A percentile compares a stretch with the other conserved stretches of the same genome.
Evolutionary conservation across 202 grass and related monocot genomes (phyloP).

Genomic region (Zoysia matrella): DNA sequence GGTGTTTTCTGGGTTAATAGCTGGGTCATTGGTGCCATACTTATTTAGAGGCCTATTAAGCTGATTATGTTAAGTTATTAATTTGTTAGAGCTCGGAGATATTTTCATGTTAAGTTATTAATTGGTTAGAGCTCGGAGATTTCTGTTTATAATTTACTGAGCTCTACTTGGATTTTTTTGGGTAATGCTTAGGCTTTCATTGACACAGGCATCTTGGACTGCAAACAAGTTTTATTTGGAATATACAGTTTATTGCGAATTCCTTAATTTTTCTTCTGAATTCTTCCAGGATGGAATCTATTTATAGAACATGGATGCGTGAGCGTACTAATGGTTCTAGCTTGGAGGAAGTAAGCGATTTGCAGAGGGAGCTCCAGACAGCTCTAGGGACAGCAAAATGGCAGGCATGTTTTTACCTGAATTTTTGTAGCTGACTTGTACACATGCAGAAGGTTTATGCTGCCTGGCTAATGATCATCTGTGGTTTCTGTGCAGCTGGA

Average conservation of each 20-base stretch:
- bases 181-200: too few relatives aligned
- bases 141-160: too few relatives aligned
- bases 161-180: too few relatives aligned
- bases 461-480: conserved; percentile 12
- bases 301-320: conserved; percentile 77
- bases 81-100: too few relatives aligned
- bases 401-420: conserved; percentile 62
- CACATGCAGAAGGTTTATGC: background rate
- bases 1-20: conserved; percentile 17
- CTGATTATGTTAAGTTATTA: background rate
- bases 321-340: conserved; percentile 44
- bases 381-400: conserved; percentile 92
- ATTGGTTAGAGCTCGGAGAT: too few relatives aligned
- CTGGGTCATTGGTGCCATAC: conserved; percentile 1
- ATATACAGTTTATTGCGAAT: background rate
- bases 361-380: conserved; percentile 73
- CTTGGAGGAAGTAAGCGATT: conserved; percentile 51
- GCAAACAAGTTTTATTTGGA: conserved; percentile 14
- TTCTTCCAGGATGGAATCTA: conserved; percentile 79
- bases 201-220: too few relatives aligned
- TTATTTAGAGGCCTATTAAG: background rate
- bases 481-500: conserved; percentile 64
- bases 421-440: conserved; percentile 16
- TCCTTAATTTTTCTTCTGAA: conserved; percentile 17
- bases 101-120: too few relatives aligned